Conservation (phyloP, 169 alveolate species). For the Eimeria brunetti region DNA sequence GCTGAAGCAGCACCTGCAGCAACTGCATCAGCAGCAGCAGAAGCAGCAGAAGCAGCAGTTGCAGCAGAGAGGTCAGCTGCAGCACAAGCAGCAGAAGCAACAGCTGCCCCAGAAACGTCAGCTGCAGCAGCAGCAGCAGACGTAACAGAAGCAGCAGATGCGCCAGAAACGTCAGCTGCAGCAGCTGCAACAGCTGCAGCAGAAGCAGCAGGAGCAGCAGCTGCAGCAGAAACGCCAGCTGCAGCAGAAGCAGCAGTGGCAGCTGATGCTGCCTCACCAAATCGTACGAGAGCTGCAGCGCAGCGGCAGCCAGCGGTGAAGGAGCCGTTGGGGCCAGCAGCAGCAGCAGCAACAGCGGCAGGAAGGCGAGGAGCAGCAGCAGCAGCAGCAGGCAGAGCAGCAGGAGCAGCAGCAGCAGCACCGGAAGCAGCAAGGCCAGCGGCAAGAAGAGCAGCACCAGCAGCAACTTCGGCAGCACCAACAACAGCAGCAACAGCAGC, state of each 20-base stretch:
- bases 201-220: neutral
- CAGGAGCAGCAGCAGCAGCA: conserved; percentile 25
- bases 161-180: neutral
- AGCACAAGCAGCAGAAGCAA: neutral
- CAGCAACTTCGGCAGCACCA: neutral
- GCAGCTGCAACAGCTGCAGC: neutral
- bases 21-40: neutral
- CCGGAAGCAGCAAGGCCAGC: neutral
- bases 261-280: conserved; percentile 2
- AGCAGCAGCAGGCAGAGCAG: no score
- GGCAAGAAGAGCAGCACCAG: neutral
- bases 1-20: neutral
- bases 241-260: neutral
- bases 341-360: neutral
- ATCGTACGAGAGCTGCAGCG: neutral
- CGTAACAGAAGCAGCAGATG: neutral
- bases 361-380: neutral
- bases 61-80: neutral
- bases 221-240: neutral
- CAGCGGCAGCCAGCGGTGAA: neutral
- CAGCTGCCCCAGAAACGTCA: neutral
- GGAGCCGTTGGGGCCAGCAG: neutral
- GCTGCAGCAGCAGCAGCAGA: neutral
- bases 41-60: neutral
- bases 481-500: neutral